Evolutionary conservation across 1,139 yeast species (phyloP), one percentile per base, ranked within the genome.

Genomic region (Nakaseomyces nivariensis): DNA sequence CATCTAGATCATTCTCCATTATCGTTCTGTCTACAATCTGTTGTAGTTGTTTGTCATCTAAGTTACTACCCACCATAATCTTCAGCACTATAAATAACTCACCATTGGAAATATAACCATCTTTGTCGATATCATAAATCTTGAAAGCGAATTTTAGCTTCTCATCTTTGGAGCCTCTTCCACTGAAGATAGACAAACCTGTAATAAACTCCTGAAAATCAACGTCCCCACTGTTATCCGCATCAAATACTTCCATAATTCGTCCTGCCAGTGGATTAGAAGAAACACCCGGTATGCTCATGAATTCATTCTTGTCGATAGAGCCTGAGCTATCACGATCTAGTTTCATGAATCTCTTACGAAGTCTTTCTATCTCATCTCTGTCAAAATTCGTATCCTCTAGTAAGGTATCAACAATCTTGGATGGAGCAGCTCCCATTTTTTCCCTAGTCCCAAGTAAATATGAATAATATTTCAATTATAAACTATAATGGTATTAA

Each of bases 21-120:
- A 94, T 88, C 0, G 98, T 89, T 67, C 94, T 81, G 66, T 94
- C 98, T 13, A 90, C 97, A 52, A 90, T 79, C 67, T 92, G 98
- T 67, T 94, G 99, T 55, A 94, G 73, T 62, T 92, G 97, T 37
- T 79, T 82, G 53, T 87, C 95, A 55, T 82, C 85, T 52, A 94
- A 71, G 62, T 92, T 90, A 60, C 81, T 84, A 3, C 97, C 98
- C 40, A 92, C 98, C 98, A 94, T 94, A 81, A 88, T 86, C 68
- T 92, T 87, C 72, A 94, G 75, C 43, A 94, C 97, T 46, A 92
- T 76, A 63, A 84, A 94, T 52, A 94, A 70, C 68, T 94, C 99
- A 25, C 98, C 98, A 63, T 92, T 92, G 4, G 97, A 90, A 45
- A 94, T 87, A 63, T 67, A 89, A 0, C 98, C 98, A 65, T 94